Base-by-base conservation (phyloP, 257 asterid species). In the Paulownia fortunei region DNA sequence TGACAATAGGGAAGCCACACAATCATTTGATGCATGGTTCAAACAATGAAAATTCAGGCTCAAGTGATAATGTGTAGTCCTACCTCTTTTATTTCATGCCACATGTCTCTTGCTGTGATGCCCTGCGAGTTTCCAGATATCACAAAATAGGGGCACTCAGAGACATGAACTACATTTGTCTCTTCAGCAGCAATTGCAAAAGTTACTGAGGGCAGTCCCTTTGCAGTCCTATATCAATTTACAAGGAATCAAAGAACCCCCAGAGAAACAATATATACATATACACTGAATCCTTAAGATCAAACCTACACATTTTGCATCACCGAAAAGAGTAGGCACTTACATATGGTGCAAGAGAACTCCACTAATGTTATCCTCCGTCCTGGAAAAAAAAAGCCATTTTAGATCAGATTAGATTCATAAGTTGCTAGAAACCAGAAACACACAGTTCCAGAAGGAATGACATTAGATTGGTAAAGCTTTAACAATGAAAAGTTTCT, bases 31-130 rank as follows among this genome's bases (percentile, higher is more conserved):
- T 68, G 82, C 74, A 65, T 67, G 54, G 76, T 44, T 68, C 51
- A 37, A 78, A 76, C 58, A 73, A 47, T 42, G 32, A 58, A 78
- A 69, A 55, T 62, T 69, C 72, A 72, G 49, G 52, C 36, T 63
- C 54, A 59, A 66, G 52, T 55, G 21, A 60, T 58, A 74, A 56
- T 18, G 72, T 41, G 55, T 37, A 66, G 39, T 12, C 71, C 5
- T 77, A 96, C 99, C 97, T 96, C 94, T 86, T 93, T 90, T 56
- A 96, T 87, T 89, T 96, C 97, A 55, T 88, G 81, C 99, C 99
- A 96, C 94, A 93, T 90, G 34, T 92, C 99, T 83, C 90, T 89
- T 81, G 99, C 97, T 47, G 97, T 83, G 68, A 89, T 83, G 46
- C 93, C 92, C 72, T 83, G 55, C 10, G 97, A 86, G 64, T 89